These are phyloP conservation scores for Erigeron canadensis DNA, from an alignment of 129 eudicot species.

Conservation along the genomic window DNA sequence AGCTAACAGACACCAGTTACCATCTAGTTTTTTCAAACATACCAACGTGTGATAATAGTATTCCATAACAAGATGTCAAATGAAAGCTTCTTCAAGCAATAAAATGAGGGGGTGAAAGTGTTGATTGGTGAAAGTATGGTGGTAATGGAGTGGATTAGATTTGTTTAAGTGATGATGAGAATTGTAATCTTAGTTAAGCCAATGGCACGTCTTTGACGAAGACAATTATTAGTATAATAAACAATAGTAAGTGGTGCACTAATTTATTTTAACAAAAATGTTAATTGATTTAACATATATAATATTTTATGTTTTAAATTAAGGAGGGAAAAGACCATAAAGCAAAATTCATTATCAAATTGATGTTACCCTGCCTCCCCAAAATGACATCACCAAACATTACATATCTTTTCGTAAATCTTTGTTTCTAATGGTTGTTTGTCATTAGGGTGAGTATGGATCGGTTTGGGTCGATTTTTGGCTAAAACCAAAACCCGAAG, in stretches of 20 bases:
- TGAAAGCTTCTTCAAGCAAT: background rate
- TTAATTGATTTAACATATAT: too few species aligned
- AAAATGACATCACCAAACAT: slow-evolving; percentile 50
- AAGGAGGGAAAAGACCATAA: slow-evolving; percentile 22
- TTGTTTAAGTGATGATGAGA: slow-evolving; percentile 23
- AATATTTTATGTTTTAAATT: too few species aligned
- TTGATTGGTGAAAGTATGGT: slow-evolving; percentile 14
- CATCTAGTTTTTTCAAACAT: too few species aligned
- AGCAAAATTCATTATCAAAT: slow-evolving; percentile 34
- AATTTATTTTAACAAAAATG: background rate
- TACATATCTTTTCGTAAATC: slow-evolving; percentile 39
- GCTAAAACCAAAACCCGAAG: too few species aligned
- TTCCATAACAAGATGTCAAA: too few species aligned
- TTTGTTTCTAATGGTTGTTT: slow-evolving; percentile 32
- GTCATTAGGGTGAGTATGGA: too few species aligned
- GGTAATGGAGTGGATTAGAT: slow-evolving; percentile 23
- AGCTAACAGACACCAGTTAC: too few species aligned
- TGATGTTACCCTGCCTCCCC: slow-evolving; percentile 43
- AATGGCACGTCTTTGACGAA: slow-evolving; percentile 44
- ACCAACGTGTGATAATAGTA: too few species aligned
- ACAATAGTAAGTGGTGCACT: slow-evolving; percentile 43
- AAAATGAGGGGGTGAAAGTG: slow-evolving; percentile 22
- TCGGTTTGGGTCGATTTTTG: too few species aligned
- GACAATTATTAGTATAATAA: slow-evolving; percentile 29
- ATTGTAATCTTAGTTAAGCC: slow-evolving; percentile 40